These are phyloP conservation scores for Lenzites betulinus DNA, from an alignment of 768 basidiomycete genomes.

Conservation along the genomic window DNA sequence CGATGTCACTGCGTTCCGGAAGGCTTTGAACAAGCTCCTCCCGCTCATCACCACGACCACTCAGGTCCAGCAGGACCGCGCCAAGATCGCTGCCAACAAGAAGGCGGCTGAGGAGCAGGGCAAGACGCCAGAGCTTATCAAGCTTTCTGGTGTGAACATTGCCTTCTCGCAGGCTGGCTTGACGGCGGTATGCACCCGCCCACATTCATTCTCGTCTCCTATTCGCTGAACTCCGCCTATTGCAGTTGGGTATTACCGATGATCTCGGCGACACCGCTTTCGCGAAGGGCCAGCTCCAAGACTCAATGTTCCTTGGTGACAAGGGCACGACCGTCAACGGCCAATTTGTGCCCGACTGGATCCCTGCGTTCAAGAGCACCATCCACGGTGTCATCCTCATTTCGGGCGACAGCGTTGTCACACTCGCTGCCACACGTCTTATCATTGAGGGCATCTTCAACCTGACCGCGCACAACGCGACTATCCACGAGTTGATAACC, in stretches of 20 bases:
- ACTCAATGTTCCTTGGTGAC: conserved; percentile 33
- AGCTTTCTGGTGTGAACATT: conserved; percentile 50
- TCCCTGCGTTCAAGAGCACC: conserved; percentile 43
- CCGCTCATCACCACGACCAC: conserved; percentile 50
- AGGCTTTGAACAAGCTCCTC: conserved; percentile 41
- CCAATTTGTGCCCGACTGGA: conserved; percentile 44
- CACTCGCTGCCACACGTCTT: conserved; percentile 30
- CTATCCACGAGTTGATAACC: conserved; percentile 41
- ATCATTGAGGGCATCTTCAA: conserved; percentile 30
- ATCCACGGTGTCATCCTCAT: conserved; percentile 55
- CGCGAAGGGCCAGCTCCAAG: conserved; percentile 41
- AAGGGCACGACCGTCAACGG: conserved; percentile 41
- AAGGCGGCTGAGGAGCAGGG: conserved; percentile 25
- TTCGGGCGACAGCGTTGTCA: conserved; percentile 45
- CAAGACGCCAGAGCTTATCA: conserved; percentile 35
- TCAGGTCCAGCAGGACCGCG: conserved; percentile 35
- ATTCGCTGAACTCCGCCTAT: neutral
- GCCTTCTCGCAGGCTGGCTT: conserved; percentile 55
- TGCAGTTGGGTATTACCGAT: conserved; percentile 40
- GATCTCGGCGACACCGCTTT: conserved; percentile 43
- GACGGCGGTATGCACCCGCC: conserved; percentile 32
- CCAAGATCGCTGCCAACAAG: conserved; percentile 22
- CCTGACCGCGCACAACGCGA: conserved; percentile 35
- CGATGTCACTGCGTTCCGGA: conserved; percentile 45
- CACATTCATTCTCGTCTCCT: neutral